Conservation (phyloP, 1,284 basidiomycete species). For the Erythrobasidium hasegawianum region DNA sequence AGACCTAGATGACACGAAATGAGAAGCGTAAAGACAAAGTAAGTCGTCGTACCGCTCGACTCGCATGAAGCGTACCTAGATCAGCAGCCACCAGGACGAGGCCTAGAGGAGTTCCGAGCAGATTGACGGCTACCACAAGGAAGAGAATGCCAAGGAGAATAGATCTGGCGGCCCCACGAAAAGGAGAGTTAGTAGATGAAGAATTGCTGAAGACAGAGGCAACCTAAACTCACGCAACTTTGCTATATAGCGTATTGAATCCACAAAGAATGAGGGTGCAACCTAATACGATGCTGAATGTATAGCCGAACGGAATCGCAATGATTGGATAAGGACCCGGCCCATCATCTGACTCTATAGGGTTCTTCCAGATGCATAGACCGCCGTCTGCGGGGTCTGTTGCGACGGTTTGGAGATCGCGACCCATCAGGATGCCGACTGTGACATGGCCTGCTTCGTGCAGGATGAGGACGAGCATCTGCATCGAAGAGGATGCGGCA, state of each 20-base stretch:
- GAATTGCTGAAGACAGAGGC: too few species aligned
- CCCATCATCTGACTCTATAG: not conserved
- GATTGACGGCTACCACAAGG: conserved; percentile 13
- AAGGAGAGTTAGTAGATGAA: too few species aligned
- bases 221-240: conserved; percentile 40
- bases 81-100: conserved; percentile 6
- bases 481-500: too few species aligned
- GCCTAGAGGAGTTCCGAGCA: conserved; percentile 10
- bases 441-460: conserved; percentile 44
- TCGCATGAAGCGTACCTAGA: not conserved
- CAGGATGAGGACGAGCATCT: conserved; percentile 40
- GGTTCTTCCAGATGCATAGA: conserved; percentile 13
- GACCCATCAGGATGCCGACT: conserved; percentile 33
- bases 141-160: conserved; percentile 24
- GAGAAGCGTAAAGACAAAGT: too few species aligned
- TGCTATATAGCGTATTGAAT: conserved; percentile 45
- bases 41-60: too few species aligned
- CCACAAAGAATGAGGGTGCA: conserved; percentile 44
- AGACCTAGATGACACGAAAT: too few species aligned
- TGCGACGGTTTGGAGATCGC: conserved; percentile 32
- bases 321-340: conserved; percentile 26
- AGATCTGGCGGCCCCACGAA: not conserved
- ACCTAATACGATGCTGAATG: conserved; percentile 41
- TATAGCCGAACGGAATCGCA: conserved; percentile 39
- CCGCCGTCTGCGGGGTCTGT: conserved; percentile 40